Evolutionary conservation across 148 eudicot genomes (phyloP), one percentile per base, ranked within the genome.

Genomic region (Drosera capensis): DNA sequence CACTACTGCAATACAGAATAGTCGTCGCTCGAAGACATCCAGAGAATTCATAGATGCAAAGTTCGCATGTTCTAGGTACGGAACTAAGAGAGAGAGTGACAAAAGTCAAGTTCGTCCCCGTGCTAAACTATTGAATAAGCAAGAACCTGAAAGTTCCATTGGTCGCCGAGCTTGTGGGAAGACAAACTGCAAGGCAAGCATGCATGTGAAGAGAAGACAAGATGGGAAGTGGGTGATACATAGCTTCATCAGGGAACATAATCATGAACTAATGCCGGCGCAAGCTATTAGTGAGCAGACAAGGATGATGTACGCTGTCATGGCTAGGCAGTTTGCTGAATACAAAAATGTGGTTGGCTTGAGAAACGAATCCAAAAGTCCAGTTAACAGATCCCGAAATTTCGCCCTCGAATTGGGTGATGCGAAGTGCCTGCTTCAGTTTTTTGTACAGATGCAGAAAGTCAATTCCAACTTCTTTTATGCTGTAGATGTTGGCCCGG

Each of bases 171-270:
- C 95, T 20, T 90, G 97, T 74, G 68, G 93, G 29, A 90, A 90
- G 71, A 90, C 97, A 46, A 88, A 90, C 59, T 90, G 97, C 69
- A 90, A 80, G 67, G 97, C 97, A 16, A 84, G 97, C 58, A 90
- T 90, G 97, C 97, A 90, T 64, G 97, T 90, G 50, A 90, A 90
- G 71, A 80, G 97, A 68, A 76, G 88, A 55, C 65, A 73, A 16
- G 97, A 90, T 66, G 93, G 97, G 25, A 80, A 82, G 61, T 90
- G 97, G 97, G 81, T 78, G 25, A 90, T 90, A 50, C 97, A 90
- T 64, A 80, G 80, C 56, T 90, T 84, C 55, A 73, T 70, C 48
- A 84, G 73, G 74, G 93, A 80, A 56, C 97, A 90, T 58, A 90
- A 90, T 61, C 97, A 90, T 45, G 93, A 84, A 20, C 86, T 90